Conservation (phyloP, 768 basidiomycete genomes). For the Podaxis sp. region DNA sequence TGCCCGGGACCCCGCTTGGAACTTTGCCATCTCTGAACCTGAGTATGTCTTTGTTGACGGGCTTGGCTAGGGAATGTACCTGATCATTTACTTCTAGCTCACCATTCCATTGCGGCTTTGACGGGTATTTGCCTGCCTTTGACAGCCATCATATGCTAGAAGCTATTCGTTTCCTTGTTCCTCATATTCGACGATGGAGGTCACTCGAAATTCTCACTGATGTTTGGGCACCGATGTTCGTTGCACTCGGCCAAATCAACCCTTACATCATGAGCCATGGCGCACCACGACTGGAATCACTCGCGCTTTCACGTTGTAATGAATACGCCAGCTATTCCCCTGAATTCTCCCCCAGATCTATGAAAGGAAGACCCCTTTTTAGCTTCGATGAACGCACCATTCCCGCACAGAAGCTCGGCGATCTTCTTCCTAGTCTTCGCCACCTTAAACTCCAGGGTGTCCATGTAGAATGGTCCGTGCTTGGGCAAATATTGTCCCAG, state of each 20-base stretch:
- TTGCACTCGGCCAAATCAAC: constrained; percentile 43
- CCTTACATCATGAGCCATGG: constrained; percentile 26
- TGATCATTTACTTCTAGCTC: constrained; percentile 20
- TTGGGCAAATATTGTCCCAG: constrained; percentile 29
- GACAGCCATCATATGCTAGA: constrained; percentile 38
- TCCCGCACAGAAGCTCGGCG: constrained; percentile 5
- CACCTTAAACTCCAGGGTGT: constrained; percentile 51
- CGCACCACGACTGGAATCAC: constrained; percentile 41
- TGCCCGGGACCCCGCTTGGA: constrained; percentile 55
- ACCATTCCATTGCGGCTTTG: constrained; percentile 19
- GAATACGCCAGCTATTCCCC: constrained; percentile 45
- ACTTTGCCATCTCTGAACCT: constrained; percentile 38
- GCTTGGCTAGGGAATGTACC: neutral
- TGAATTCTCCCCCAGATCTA: constrained; percentile 36
- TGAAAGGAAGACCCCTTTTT: constrained; percentile 29
- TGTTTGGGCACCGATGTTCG: constrained; percentile 54
- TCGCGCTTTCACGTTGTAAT: constrained; percentile 58
- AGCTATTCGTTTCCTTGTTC: constrained; percentile 44
- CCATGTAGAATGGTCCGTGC: constrained; percentile 48
- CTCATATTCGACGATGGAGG: constrained; percentile 48
- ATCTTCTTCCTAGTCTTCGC: constrained; percentile 40
- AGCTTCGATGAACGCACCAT: constrained; percentile 18
- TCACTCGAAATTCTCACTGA: constrained; percentile 52
- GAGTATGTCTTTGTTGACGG: constrained; percentile 28
- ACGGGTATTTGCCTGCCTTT: constrained; percentile 32